Evolutionary conservation across 352 stramenopile genomes (phyloP), one percentile per base, ranked within the genome.

Genomic region (Sclerospora graminicola): DNA sequence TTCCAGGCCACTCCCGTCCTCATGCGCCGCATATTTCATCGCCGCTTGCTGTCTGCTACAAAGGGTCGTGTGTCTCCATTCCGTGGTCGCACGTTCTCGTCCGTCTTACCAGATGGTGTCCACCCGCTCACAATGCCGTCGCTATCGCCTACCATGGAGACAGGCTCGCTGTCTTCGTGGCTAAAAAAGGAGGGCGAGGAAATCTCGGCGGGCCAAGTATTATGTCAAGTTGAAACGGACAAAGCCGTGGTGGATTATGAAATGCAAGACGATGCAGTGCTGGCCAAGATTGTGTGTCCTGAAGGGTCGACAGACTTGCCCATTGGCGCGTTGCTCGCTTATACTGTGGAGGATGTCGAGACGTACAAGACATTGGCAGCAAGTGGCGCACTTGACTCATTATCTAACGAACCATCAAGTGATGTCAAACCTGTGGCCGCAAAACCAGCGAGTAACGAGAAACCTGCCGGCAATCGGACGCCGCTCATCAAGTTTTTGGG

Each of bases 241-340:
- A 99, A 99, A 72, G 95, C 96, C 23, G 95, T 95, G 15, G 95
- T 99, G 31, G 95, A 98, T 69, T 99, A 98, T 63, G 96, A 98
- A 72, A 89, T 96, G 36, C 86, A 98, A 69, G 95, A 99, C 66
- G 95, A 98, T n/a, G 82, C 70, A 11, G 69, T 98, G 29, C 58
- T 98, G 41, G 94, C 91, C 31, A 96, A 94, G 66, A 97, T 98
- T 59, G 60, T 98, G 41, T 79, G 93, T 2, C 53, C 71, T 8
- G 80, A 82, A 16, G 93, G 91, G n/a, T 49, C 78, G 0, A 49
- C 72, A 1, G 92, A 98, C 51, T 82, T 99, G 40, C 59, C 74
- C 10, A 89, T 97, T 27, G 95, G 96, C 37, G 74, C 64, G 9
- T 79, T 95, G 26, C 95, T 98, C 35, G 80, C 95, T 45, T 92